These are phyloP conservation scores for Trichoderma gamsii DNA, from an alignment of 495 filamentous ascomycete genomes.

Conservation along the genomic window DNA sequence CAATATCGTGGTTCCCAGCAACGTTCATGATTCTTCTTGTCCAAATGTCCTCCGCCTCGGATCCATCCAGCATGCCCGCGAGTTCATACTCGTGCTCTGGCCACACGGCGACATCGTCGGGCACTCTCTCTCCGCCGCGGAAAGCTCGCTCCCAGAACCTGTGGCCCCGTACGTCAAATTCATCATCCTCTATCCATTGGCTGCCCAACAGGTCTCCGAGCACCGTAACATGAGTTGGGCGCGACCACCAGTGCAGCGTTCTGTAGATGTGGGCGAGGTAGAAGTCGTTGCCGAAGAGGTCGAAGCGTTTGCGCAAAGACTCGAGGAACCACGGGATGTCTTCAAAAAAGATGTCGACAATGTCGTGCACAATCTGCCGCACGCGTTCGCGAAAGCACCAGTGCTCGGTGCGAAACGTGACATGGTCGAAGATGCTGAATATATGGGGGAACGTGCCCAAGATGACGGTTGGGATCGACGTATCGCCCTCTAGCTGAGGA, in stretches of 20 bases:
- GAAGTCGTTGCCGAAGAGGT: conserved; percentile 87
- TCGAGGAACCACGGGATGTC: conserved; percentile 61
- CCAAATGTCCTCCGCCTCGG: conserved; percentile 51
- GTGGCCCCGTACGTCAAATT: conserved; percentile 64
- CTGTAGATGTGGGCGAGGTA: conserved; percentile 92
- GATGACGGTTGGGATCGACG: conserved; percentile 60
- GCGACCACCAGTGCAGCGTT: conserved; percentile 71
- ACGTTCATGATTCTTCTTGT: conserved; percentile 73
- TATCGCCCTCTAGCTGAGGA: conserved; percentile 92
- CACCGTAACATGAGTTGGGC: conserved; percentile 81
- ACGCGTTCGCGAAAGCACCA: conserved; percentile 40
- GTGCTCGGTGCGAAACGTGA: conserved; percentile 38
- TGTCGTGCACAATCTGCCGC: conserved; percentile 41
- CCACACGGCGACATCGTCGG: conserved; percentile 51
- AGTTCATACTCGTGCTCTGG: conserved; percentile 46
- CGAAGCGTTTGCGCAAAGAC: conserved; percentile 68
- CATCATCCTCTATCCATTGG: conserved; percentile 84
- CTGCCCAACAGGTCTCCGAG: conserved; percentile 92
- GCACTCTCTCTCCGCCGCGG: conserved; percentile 56
- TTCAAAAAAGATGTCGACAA: conserved; percentile 48
- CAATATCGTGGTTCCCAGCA: conserved; percentile 92
- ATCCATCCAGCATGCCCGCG: conserved; percentile 43
- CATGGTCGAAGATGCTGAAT: conserved; percentile 44
- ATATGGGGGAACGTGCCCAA: conserved; percentile 56
- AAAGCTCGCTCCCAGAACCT: conserved; percentile 85